These are phyloP conservation scores for Aegle marmelos DNA, from an alignment of 345 rosid species.

Conservation along the genomic window DNA sequence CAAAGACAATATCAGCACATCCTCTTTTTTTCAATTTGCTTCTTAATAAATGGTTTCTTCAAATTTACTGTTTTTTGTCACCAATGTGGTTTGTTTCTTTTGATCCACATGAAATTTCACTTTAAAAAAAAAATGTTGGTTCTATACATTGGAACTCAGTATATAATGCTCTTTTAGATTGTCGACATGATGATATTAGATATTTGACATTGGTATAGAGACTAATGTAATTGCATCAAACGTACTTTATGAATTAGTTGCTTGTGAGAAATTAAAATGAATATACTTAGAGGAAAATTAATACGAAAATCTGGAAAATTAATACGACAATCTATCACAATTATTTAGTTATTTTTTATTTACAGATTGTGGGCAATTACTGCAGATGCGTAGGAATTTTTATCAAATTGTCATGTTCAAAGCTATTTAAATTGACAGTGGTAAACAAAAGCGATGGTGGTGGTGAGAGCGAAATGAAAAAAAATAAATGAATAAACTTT, in stretches of 20 bases:
- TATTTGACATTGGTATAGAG: not conserved
- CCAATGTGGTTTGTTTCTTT: not conserved
- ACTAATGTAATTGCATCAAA: not conserved
- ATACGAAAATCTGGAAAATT: no score
- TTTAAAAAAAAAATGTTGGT: not conserved
- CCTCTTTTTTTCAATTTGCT: conserved; percentile 35
- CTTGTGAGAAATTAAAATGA: not conserved
- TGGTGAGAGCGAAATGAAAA: no score
- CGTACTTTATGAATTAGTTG: not conserved
- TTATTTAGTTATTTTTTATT: no score
- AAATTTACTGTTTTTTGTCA: no score
- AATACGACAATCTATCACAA: no score
- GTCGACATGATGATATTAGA: not conserved
- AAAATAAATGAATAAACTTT: no score
- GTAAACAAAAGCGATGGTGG: no score
- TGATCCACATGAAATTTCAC: not conserved
- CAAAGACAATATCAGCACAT: conserved; percentile 56
- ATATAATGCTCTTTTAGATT: not conserved
- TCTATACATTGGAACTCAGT: not conserved
- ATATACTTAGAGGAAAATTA: no score
- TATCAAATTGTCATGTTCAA: not conserved
- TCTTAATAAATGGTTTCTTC: no score
- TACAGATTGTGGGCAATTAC: not conserved
- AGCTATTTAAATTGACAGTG: not conserved
- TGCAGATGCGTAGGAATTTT: not conserved